A percentile compares a stretch with the other conserved stretches of the same genome.
These are phyloP conservation scores for Oryza glumipatula DNA, from an alignment of 176 grass and related monocot genomes.

Conservation along the genomic window DNA sequence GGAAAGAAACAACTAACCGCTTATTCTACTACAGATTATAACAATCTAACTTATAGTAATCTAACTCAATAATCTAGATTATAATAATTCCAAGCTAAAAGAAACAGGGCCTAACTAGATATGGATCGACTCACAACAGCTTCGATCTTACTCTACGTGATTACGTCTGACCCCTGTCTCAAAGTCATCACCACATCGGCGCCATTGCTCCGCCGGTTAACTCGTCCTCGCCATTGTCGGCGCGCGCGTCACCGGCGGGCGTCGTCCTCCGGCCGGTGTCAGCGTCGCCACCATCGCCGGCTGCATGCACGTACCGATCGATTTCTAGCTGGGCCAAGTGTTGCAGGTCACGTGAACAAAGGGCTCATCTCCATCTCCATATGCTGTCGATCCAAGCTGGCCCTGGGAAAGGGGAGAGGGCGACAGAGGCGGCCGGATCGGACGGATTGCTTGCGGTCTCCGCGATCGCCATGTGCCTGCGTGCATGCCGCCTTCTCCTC, in stretches of 20 bases:
- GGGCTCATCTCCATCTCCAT: neutral
- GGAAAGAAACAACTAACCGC: no score
- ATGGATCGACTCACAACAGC: neutral
- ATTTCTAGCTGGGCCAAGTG: neutral
- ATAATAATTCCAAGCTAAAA: no score
- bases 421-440: neutral
- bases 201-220: neutral
- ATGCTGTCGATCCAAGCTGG: conserved; percentile 20
- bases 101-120: no score
- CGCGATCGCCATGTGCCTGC: conserved; percentile 49
- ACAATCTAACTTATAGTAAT: no score
- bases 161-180: neutral
- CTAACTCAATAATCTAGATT: no score
- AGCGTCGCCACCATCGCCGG: neutral
- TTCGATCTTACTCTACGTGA: neutral
- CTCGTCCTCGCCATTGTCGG: neutral
- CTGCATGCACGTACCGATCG: neutral
- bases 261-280: neutral
- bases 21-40: no score
- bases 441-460: conserved; percentile 41
- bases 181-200: neutral
- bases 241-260: neutral
- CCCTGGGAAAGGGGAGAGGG: neutral
- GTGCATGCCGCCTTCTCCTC: neutral
- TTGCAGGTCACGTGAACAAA: conserved; percentile 2